Evolutionary conservation across 306 rosid species (phyloP).

Genomic region (Trifolium pratense): DNA sequence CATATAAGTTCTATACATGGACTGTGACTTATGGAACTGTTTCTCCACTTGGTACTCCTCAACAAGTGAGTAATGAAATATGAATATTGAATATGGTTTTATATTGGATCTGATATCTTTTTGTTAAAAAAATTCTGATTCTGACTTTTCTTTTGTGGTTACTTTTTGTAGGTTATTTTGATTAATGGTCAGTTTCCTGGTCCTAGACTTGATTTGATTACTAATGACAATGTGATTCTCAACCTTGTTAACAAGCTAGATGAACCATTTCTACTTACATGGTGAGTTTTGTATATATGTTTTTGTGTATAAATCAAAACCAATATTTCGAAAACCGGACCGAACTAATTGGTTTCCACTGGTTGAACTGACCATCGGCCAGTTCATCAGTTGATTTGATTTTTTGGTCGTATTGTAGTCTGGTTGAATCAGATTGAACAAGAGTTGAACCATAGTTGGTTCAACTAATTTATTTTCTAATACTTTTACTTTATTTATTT

Average conservation of each 20-base stretch:
- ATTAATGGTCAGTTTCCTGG: slow-evolving; percentile 96
- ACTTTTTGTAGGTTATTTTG: slow-evolving; percentile 73
- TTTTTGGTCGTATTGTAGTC: neutral
- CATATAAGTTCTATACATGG: slow-evolving; percentile 79
- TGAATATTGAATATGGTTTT: slow-evolving; percentile 24
- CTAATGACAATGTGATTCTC: slow-evolving; percentile 86
- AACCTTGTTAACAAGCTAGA: slow-evolving; percentile 92
- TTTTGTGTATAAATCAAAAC: neutral
- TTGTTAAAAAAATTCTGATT: slow-evolving; percentile 33
- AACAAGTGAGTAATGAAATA: slow-evolving; percentile 63
- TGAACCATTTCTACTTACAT: slow-evolving; percentile 81
- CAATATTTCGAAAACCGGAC: neutral
- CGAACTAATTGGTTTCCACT: neutral
- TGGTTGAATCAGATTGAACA: neutral
- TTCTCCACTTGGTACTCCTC: slow-evolving; percentile 82
- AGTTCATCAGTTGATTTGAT: neutral
- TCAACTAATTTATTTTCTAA: neutral
- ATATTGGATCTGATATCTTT: slow-evolving; percentile 44
- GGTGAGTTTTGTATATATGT: slow-evolving; percentile 56
- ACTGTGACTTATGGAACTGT: slow-evolving; percentile 85
- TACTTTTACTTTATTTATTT: neutral
- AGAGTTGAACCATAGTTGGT: neutral
- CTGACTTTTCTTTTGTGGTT: slow-evolving; percentile 44
- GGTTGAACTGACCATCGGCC: neutral
- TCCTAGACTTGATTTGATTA: slow-evolving; percentile 86